phyloP scores from a whole-genome alignment of 225 moss, liverwort and hornwort species.

The Sphagnum tenellum region DNA sequence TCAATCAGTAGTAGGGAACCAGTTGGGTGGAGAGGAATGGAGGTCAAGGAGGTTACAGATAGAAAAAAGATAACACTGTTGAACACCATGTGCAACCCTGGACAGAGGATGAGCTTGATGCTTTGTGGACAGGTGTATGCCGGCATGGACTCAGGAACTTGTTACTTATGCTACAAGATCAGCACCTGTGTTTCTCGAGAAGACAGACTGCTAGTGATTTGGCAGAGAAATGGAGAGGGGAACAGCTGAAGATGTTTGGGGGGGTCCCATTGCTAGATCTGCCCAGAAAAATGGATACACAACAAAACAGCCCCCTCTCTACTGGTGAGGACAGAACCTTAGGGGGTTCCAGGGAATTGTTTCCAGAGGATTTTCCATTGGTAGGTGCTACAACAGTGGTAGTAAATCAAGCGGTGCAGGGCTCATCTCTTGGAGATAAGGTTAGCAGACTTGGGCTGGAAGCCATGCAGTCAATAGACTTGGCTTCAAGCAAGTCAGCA shows the following conservation, averaged over 20 bases:
- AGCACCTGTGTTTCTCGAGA: conserved; percentile 47
- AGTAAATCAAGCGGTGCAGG: conserved; percentile 7
- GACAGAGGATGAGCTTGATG: conserved; percentile 89
- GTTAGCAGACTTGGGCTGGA: conserved; percentile 52
- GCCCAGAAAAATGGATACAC: conserved; percentile 14
- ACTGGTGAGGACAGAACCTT: conserved; percentile 19
- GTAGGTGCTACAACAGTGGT: conserved; percentile 8
- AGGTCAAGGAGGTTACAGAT: conserved; percentile 22
- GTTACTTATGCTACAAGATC: conserved; percentile 58
- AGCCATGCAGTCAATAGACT: conserved; percentile 36
- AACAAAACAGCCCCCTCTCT: conserved; percentile 7
- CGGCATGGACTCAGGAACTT: conserved; percentile 69
- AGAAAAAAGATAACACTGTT: conserved; percentile 27
- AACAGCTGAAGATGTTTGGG: conserved; percentile 50
- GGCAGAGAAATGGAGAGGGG: conserved; percentile 74
- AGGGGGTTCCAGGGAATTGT: conserved; percentile 14
- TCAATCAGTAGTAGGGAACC: too few relatives aligned
- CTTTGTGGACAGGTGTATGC: conserved; percentile 81
- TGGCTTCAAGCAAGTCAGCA: conserved; percentile 28
- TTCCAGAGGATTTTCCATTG: conserved; percentile 1
- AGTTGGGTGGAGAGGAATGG: conserved; percentile 14
- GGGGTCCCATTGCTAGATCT: conserved; percentile 13
- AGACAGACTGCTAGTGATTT: conserved; percentile 54
- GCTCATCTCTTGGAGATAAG: conserved; percentile 29
- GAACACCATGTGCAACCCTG: conserved; percentile 32